Evolutionary conservation across 257 asterid genomes (phyloP).

Genomic region (Nicotiana tomentosiformis): DNA sequence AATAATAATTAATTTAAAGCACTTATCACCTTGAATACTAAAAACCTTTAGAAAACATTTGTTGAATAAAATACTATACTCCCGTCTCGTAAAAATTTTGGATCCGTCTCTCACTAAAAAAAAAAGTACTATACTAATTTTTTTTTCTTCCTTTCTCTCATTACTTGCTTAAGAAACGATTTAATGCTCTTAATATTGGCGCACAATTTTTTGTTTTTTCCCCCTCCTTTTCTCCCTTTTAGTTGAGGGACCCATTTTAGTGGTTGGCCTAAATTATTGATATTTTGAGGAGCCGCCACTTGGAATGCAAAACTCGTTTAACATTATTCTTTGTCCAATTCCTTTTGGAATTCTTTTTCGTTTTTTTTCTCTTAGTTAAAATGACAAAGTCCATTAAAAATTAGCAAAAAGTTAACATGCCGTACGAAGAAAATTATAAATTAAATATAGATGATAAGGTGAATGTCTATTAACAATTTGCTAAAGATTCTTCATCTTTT

Average conservation of each 20-base stretch:
- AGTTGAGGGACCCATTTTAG: background rate
- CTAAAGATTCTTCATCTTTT: background rate
- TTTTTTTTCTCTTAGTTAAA: background rate
- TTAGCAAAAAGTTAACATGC: background rate
- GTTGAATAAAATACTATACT: too few relatives aligned
- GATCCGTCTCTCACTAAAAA: too few relatives aligned
- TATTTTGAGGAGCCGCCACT: background rate
- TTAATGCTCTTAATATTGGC: too few relatives aligned
- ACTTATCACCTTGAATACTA: too few relatives aligned
- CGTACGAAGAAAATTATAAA: background rate
- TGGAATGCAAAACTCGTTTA: background rate
- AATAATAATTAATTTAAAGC: too few relatives aligned
- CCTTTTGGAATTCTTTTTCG: background rate
- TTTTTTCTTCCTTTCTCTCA: too few relatives aligned
- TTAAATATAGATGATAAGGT: background rate
- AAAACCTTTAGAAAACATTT: too few relatives aligned
- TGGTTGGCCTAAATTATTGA: background rate
- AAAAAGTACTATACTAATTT: too few relatives aligned
- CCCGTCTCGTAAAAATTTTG: too few relatives aligned
- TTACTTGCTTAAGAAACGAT: too few relatives aligned
- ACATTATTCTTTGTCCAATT: background rate
- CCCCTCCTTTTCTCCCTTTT: too few relatives aligned
- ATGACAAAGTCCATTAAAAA: background rate
- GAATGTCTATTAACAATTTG: background rate
- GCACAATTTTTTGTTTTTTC: too few relatives aligned